phyloP scores from a whole-genome alignment of 2,329 filamentous ascomycete species.

The Fusarium fujikuroi region DNA sequence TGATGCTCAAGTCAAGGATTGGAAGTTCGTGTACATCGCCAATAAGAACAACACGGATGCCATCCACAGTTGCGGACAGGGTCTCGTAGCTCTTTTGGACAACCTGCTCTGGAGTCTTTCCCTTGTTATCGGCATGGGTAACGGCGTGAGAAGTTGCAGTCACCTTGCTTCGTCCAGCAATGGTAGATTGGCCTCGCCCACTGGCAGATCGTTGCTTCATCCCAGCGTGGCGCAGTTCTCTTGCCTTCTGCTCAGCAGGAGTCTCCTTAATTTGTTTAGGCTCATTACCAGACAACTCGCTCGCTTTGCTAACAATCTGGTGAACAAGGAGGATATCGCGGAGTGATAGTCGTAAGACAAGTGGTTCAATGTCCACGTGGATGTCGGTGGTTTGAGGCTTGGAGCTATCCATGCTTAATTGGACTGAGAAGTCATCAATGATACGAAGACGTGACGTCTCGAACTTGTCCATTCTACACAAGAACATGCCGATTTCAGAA shows the following conservation, averaged over 20 bases:
- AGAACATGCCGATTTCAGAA: constrained; percentile 95
- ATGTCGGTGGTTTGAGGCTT: constrained; percentile 76
- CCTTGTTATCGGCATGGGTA: constrained; percentile 39
- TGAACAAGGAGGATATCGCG: constrained; percentile 94
- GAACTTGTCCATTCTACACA: constrained; percentile 98
- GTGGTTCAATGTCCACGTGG: constrained; percentile 86
- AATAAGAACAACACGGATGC: constrained; percentile 91
- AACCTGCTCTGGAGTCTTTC: constrained; percentile 23
- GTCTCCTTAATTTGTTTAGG: constrained; percentile 55
- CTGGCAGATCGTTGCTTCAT: constrained; percentile 68
- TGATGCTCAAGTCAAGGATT: constrained; percentile 92
- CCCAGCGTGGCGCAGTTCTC: constrained; percentile 61
- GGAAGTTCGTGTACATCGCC: constrained; percentile 96
- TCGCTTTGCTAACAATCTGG: constrained; percentile 91
- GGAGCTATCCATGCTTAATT: constrained; percentile 84
- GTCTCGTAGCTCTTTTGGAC: constrained; percentile 68
- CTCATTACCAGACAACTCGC: constrained; percentile 80
- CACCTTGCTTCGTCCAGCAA: constrained; percentile 52
- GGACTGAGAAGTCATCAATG: constrained; percentile 94
- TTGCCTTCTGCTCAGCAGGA: constrained; percentile 64
- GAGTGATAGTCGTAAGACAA: constrained; percentile 89
- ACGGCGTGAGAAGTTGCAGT: constrained; percentile 50
- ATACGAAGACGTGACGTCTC: constrained; percentile 91
- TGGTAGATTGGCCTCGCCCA: constrained; percentile 64
- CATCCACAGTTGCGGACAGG: constrained; percentile 85